A percentile compares a stretch with the other conserved stretches of the same genome.
Evolutionary conservation across 2,329 filamentous ascomycete species (phyloP).

Genomic region (Botryosphaeria agaves): DNA sequence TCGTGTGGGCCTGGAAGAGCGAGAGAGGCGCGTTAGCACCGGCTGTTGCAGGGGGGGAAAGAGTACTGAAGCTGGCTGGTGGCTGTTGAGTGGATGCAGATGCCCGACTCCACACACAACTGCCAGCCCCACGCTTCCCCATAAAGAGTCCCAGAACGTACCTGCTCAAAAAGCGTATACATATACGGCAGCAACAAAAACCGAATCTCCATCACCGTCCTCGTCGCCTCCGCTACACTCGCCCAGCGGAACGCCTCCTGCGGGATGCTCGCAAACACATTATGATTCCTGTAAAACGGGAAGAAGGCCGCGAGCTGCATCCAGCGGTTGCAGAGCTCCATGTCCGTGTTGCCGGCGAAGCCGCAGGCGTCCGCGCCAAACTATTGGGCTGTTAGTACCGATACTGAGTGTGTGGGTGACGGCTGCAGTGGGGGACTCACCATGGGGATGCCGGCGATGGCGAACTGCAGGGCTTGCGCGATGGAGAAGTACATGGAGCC

Average conservation of each 20-base stretch:
- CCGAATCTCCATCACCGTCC: conserved; percentile 11
- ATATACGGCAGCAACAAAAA: conserved; percentile 11
- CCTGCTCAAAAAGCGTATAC: conserved; percentile 13
- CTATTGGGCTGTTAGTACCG: too few species aligned
- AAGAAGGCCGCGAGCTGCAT: conserved; percentile 12
- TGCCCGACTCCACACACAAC: too few species aligned
- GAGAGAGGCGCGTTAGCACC: too few species aligned
- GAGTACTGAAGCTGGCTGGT: too few species aligned
- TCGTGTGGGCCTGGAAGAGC: conserved; percentile 8
- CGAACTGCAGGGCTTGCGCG: conserved; percentile 9
- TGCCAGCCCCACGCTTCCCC: too few species aligned
- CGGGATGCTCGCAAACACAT: conserved; percentile 10
- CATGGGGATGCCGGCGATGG: conserved; percentile 11
- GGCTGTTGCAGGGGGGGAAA: too few species aligned
- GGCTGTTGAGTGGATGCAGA: too few species aligned
- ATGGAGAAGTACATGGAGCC: conserved; percentile 12
- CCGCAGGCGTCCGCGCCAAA: conserved; percentile 13
- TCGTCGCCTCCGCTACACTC: conserved; percentile 8
- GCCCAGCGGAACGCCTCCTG: conserved; percentile 13
- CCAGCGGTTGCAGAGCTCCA: conserved; percentile 13
- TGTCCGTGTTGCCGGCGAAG: conserved; percentile 11
- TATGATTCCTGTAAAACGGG: conserved; percentile 9
- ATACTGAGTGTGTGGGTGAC: too few species aligned
- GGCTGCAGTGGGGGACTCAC: too few species aligned
- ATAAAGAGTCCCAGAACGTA: too few species aligned